Evolutionary conservation across 257 asterid species (phyloP).

Genomic region (Haberlea rhodopensis): DNA sequence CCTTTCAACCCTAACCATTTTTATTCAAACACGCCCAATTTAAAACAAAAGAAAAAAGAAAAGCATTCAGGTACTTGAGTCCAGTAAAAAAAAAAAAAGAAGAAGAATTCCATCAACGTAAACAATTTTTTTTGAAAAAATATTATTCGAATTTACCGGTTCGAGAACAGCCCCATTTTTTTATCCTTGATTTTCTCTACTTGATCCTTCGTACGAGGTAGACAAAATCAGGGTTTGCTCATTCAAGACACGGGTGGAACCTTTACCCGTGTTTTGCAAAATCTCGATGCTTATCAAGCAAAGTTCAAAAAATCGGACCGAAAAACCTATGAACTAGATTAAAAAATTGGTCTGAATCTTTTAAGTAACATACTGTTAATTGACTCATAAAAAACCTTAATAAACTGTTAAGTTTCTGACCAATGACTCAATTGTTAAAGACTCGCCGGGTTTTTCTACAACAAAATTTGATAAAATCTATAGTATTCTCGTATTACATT

Average conservation of each 20-base stretch:
- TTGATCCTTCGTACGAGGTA: background rate
- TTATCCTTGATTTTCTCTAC: conserved; percentile 10
- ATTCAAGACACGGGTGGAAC: background rate
- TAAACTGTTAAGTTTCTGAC: too few relatives aligned
- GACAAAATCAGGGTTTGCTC: background rate
- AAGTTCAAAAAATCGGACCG: too few relatives aligned
- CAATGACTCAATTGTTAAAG: too few relatives aligned
- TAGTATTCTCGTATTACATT: too few relatives aligned
- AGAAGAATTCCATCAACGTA: background rate
- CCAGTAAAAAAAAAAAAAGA: conserved; percentile 20
- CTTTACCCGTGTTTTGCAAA: background rate
- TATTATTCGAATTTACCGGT: conserved; percentile 31
- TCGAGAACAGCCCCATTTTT: conserved; percentile 56
- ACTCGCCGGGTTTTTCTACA: too few relatives aligned
- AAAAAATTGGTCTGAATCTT: too few relatives aligned
- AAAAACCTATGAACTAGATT: too few relatives aligned
- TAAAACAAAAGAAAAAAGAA: background rate
- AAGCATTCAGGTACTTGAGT: conserved; percentile 4
- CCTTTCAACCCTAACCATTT: conserved; percentile 49
- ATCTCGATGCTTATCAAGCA: background rate
- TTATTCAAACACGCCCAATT: conserved; percentile 8
- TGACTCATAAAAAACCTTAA: too few relatives aligned
- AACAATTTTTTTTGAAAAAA: background rate
- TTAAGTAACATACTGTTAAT: too few relatives aligned
- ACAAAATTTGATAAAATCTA: too few relatives aligned